phyloP scores from a whole-genome alignment of 2,329 filamentous ascomycete genomes.

The Venturia nashicola region DNA sequence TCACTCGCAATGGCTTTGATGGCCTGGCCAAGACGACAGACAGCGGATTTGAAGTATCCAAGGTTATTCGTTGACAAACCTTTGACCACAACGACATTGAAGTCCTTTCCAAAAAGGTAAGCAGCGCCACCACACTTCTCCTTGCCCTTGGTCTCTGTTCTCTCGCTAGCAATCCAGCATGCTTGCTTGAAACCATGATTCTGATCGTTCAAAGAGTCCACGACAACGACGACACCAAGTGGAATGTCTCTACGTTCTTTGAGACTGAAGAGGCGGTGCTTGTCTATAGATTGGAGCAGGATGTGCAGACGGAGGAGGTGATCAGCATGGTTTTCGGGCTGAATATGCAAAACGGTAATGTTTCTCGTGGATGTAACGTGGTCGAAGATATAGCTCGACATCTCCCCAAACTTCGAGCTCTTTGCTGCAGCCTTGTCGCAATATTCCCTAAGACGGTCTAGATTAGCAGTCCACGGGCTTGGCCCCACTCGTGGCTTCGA shows the following conservation, averaged over 20 bases:
- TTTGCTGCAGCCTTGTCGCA: neutral
- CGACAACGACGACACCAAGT: neutral
- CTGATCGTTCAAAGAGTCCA: neutral
- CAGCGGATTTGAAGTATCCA: neutral
- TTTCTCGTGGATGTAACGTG: neutral
- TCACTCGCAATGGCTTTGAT: neutral
- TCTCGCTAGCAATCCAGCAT: neutral
- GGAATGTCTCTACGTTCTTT: neutral
- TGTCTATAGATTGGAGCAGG: neutral
- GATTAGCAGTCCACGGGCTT: neutral
- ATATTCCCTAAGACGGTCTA: neutral
- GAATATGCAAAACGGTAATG: neutral
- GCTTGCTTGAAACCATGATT: slow-evolving; percentile 3
- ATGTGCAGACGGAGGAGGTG: slow-evolving; percentile 4
- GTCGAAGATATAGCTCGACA: neutral
- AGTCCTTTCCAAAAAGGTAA: neutral
- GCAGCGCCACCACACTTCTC: neutral
- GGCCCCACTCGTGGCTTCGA: neutral
- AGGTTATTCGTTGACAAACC: neutral
- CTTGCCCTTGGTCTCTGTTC: neutral
- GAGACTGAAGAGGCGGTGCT: neutral
- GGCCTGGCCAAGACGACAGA: neutral
- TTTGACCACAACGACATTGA: neutral
- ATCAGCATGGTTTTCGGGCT: neutral
- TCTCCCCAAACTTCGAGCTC: neutral